Base-by-base conservation (phyloP, 805 yeast genomes). In the Kazachstania psychrophila region DNA sequence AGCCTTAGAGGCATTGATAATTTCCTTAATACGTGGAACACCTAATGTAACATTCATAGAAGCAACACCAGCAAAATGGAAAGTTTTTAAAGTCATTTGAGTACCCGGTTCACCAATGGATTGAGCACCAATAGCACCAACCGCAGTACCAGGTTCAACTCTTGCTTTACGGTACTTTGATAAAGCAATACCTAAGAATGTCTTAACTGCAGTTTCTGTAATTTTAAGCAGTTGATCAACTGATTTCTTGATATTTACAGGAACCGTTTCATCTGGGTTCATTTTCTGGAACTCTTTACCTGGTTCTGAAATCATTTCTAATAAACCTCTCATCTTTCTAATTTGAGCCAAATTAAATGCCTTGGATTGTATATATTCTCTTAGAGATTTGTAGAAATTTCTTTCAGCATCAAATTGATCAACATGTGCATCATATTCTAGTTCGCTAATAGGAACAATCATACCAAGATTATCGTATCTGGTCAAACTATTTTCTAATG, bases 41-140 rank as follows among this genome's bases (percentile, higher is more conserved):
- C 98, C 98, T 49, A 92, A 73, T 0, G 98, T 92, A 47, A 89
- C 95, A 68, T 92, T 92, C 96, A 89, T 92, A 32, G 95, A 83
- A 24, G 98, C 97, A 40, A 92, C 98, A 72, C 98, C 98, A 53
- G 98, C 98, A 72, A 92, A 92, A 70, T 92, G 98, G 85, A 89
- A 89, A 41, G 94, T 82, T 58, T 82, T 82, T 56, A 82, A 72
- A 4, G 98, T 92, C 98, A 92, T 92, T 66, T 92, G 98, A 1
- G 98, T 92, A 60, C 97, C 98, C 16, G 98, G 98, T 58, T 89
- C 98, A 66, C 98, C 98, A 68, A 92, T 92, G 30, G 96, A 85
- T 59, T 92, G 98, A 0, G 98, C 98, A 49, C 97, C 98, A 64
- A 92, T 88, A 18, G 98, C 97, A 47, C 98, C 98, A 38, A 92